Evolutionary conservation across 2,329 filamentous ascomycete species (phyloP).

Genomic region (Dryadomyces quercivorus): DNA sequence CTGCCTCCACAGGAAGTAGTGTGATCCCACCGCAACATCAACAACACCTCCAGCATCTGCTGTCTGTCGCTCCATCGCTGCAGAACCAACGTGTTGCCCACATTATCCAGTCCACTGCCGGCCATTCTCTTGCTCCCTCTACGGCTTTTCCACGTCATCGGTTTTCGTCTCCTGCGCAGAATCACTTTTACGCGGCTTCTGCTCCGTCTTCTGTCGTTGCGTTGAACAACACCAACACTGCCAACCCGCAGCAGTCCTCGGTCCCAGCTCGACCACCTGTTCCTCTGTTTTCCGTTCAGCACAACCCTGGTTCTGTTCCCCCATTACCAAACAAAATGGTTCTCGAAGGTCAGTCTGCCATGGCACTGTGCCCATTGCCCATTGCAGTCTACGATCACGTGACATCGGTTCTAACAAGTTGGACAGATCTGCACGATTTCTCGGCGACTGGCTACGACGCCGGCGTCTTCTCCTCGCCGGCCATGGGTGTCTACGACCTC

Average conservation of each 20-base stretch:
- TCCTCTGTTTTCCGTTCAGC: slow-evolving; percentile 45
- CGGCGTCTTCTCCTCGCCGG: slow-evolving; percentile 42
- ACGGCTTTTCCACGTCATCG: slow-evolving; percentile 42
- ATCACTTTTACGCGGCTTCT: slow-evolving; percentile 57
- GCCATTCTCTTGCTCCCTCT: slow-evolving; percentile 32
- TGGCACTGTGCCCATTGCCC: too few species aligned
- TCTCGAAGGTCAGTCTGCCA: slow-evolving; percentile 35
- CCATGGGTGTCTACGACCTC: slow-evolving; percentile 38
- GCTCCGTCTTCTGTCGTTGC: slow-evolving; percentile 47
- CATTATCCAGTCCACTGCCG: slow-evolving; percentile 42
- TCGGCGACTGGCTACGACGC: slow-evolving; percentile 35
- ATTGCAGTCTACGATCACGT: too few species aligned
- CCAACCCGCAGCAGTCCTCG: slow-evolving; percentile 16
- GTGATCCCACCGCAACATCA: slow-evolving; percentile 18
- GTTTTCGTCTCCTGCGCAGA: slow-evolving; percentile 41
- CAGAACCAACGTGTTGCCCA: slow-evolving; percentile 49
- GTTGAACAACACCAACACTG: slow-evolving; percentile 30
- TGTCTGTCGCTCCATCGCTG: slow-evolving; percentile 30
- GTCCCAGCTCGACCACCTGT: slow-evolving; percentile 52
- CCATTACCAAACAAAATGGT: slow-evolving; percentile 32
- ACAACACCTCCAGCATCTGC: slow-evolving; percentile 27
- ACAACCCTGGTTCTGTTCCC: slow-evolving; percentile 23
- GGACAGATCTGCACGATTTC: slow-evolving; percentile 42
- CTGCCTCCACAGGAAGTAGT: slow-evolving; percentile 23
- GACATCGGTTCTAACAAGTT: too few species aligned